These are phyloP conservation scores for Penicillium samsonianum DNA, from an alignment of 495 filamentous ascomycete species.

Conservation along the genomic window DNA sequence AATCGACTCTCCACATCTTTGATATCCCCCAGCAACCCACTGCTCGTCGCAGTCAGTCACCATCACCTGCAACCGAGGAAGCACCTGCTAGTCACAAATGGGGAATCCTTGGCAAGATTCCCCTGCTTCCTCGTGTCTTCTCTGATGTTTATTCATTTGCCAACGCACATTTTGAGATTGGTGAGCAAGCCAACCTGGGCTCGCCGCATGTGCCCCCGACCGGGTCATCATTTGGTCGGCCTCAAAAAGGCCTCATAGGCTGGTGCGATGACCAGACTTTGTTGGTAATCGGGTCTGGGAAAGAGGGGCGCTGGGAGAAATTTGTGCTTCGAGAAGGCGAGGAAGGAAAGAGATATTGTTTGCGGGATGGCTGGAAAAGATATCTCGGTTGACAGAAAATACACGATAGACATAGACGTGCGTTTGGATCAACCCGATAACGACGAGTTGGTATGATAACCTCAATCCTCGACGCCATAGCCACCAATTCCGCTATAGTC, in stretches of 20 bases:
- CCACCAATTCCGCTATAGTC: too few relatives aligned
- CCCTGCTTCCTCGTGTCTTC: slow-evolving; percentile 75
- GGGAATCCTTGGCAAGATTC: slow-evolving; percentile 76
- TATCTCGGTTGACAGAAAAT: slow-evolving; percentile 61
- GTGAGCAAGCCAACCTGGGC: slow-evolving; percentile 60
- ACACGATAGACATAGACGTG: too few relatives aligned
- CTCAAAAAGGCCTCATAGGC: slow-evolving; percentile 73
- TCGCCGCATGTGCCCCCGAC: slow-evolving; percentile 44
- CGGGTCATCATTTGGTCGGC: slow-evolving; percentile 53
- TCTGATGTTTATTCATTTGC: slow-evolving; percentile 83
- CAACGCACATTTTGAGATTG: slow-evolving; percentile 73
- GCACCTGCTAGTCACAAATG: slow-evolving; percentile 65
- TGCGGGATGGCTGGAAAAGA: slow-evolving; percentile 78
- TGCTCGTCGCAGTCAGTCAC: slow-evolving; percentile 37
- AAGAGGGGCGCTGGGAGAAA: slow-evolving; percentile 81
- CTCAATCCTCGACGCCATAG: too few relatives aligned
- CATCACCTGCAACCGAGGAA: slow-evolving; percentile 42
- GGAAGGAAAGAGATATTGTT: slow-evolving; percentile 60
- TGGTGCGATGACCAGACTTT: slow-evolving; percentile 71
- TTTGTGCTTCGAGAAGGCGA: slow-evolving; percentile 66
- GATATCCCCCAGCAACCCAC: slow-evolving; percentile 57
- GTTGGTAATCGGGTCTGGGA: slow-evolving; percentile 77
- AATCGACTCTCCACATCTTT: slow-evolving; percentile 92
- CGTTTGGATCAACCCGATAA: too few relatives aligned
- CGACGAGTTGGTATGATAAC: too few relatives aligned